Base-by-base conservation (phyloP, 192 early-diverging fungal genomes). In the Tieghemiomyces parasiticus region DNA sequence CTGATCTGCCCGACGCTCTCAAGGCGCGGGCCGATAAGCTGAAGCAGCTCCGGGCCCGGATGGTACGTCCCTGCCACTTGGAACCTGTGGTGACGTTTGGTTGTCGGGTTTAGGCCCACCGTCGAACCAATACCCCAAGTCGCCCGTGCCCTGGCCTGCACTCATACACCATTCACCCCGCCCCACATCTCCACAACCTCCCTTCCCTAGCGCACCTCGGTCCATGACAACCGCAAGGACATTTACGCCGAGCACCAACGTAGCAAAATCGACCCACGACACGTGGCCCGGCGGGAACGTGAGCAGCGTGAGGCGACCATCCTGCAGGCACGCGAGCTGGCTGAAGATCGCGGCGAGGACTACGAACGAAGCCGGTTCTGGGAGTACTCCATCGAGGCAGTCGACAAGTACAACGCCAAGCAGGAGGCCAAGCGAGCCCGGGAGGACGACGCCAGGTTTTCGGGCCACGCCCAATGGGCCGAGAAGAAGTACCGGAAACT, bases 401-500 rank as follows among this genome's bases (percentile, higher is more conserved):
- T 94, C 0, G 88, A 93, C 62, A 73, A 71, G 29, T 93, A 89
- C 87, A 80, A 91, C 35, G 78, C 84, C 65, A 91, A 88, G 63
- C 73, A 89, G 71, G 77, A 79, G 31, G 79, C 82, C 62, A 84
- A 87, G 59, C 74, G 63, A 19, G 63, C 75, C 61, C 64, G 73
- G 14, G 78, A 66, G 20, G 35, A 70, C 33, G 87, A 95, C 35
- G 78, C 74, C 46, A 89, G 84, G 28, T 96, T 96, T 58, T 89
- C 92, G 20, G 87, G 86, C 58, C 91, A 85, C 64, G 70, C 75
- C 20, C 92, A 96, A 64, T 78, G 84, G 38, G 86, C 92, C 34
- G 80, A 83, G 26, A 89, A 89, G 53, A 95, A 94, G 65, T 99
- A 99, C 69, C 70, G 84, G 33, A 79, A 82, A 8, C 75, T 86